Conservation (phyloP, 164 flowering plant genomes). For the Buxus sempervirens region DNA sequence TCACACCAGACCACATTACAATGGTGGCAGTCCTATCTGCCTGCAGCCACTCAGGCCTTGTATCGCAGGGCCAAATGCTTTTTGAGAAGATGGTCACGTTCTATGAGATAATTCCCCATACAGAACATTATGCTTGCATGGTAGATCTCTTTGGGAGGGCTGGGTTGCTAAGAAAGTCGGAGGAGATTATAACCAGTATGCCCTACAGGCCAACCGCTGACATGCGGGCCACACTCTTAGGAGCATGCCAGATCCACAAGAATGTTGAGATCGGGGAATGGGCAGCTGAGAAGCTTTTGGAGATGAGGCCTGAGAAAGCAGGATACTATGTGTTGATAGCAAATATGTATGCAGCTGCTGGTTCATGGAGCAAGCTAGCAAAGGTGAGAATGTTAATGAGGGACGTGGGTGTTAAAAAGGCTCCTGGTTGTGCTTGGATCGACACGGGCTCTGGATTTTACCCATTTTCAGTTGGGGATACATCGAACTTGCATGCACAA, state of each 20-base stretch:
- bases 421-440: slow-evolving; percentile 58
- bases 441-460: slow-evolving; percentile 37
- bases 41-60: slow-evolving; percentile 12
- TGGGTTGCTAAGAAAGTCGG: slow-evolving; percentile 43
- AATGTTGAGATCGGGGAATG: slow-evolving; percentile 51
- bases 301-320: slow-evolving; percentile 40
- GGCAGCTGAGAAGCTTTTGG: slow-evolving; percentile 53
- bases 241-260: slow-evolving; percentile 46
- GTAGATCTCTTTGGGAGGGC: slow-evolving; percentile 57
- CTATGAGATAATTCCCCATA: slow-evolving; percentile 1
- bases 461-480: slow-evolving; percentile 48
- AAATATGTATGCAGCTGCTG: slow-evolving; percentile 57
- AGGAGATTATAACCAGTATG: slow-evolving; percentile 38
- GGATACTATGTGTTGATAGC: slow-evolving; percentile 62
- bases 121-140: slow-evolving; percentile 5
- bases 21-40: slow-evolving; percentile 3
- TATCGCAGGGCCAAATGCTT: not conserved
- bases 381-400: slow-evolving; percentile 50
- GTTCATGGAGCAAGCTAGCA: slow-evolving; percentile 48
- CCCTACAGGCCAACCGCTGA: slow-evolving; percentile 44
- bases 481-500: slow-evolving; percentile 25
- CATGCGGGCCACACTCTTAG: slow-evolving; percentile 63
- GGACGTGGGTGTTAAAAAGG: slow-evolving; percentile 43
- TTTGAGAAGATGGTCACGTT: slow-evolving; percentile 2
- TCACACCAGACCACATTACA: slow-evolving; percentile 9